Conservation (phyloP, 352 stramenopile species). For the Pythium grandisporangium region DNA sequence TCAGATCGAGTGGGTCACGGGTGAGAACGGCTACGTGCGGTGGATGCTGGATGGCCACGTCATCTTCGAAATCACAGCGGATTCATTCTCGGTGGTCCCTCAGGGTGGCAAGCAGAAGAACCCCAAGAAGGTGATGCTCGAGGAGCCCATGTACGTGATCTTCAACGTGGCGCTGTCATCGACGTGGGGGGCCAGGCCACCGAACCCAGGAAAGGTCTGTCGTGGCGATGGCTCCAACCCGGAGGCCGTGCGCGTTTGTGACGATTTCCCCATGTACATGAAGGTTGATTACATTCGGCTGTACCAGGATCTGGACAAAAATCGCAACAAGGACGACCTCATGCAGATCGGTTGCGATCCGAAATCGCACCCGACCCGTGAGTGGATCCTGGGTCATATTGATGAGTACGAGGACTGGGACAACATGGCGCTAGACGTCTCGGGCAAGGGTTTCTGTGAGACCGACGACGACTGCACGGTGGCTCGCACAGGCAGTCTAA, state of each 20-base stretch:
- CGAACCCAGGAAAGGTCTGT: conserved; percentile 34
- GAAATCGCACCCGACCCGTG: conserved; percentile 19
- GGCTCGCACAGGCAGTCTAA: conserved; percentile 7
- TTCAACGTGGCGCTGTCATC: conserved; percentile 90
- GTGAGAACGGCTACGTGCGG: conserved; percentile 46
- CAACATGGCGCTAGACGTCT: conserved; percentile 16
- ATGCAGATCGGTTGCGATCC: conserved; percentile 30
- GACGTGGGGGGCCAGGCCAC: conserved; percentile 70
- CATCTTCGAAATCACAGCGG: conserved; percentile 52
- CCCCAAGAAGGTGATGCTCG: conserved; percentile 53
- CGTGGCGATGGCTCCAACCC: conserved; percentile 23
- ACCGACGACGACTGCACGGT: conserved; percentile 24
- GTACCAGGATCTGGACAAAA: conserved; percentile 15
- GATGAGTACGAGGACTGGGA: conserved; percentile 22
- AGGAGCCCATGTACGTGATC: conserved; percentile 91
- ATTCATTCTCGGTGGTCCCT: conserved; percentile 38
- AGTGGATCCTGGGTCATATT: conserved; percentile 29
- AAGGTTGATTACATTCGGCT: conserved; percentile 25
- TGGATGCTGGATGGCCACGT: conserved; percentile 53
- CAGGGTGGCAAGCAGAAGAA: conserved; percentile 36
- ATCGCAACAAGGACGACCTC: conserved; percentile 20
- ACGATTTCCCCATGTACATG: conserved; percentile 29
- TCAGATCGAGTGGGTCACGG: conserved; percentile 68
- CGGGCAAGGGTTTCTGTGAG: conserved; percentile 13
- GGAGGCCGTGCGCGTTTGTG: conserved; percentile 29